Conservation (phyloP, 805 yeast genomes). For the Yarrowia deformans region DNA sequence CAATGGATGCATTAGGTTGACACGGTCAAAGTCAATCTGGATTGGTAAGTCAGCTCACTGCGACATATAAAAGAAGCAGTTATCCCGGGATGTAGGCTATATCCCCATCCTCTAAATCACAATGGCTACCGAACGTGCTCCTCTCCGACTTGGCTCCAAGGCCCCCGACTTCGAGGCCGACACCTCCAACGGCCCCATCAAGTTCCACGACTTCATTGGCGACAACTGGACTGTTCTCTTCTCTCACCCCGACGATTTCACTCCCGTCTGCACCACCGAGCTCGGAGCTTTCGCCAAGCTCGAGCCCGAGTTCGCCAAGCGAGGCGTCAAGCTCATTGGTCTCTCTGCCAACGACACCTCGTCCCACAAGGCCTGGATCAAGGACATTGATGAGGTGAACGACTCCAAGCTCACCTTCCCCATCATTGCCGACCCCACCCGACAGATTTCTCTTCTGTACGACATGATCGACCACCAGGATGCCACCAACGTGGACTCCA, state of each 20-base stretch:
- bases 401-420: slow-evolving; percentile 84
- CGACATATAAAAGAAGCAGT: slow-evolving; percentile 7
- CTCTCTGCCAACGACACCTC: slow-evolving; percentile 86
- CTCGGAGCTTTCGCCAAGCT: slow-evolving; percentile 92
- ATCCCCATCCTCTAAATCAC: neutral
- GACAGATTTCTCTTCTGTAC: slow-evolving; percentile 81
- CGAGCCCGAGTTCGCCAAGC: slow-evolving; percentile 87
- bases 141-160: slow-evolving; percentile 76
- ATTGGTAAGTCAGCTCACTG: neutral
- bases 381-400: slow-evolving; percentile 88
- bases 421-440: slow-evolving; percentile 85
- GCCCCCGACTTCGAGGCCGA: slow-evolving; percentile 91
- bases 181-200: slow-evolving; percentile 81
- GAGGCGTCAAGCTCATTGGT: slow-evolving; percentile 89
- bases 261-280: slow-evolving; percentile 97
- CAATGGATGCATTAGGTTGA: slow-evolving; percentile 38
- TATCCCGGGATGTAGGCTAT: neutral
- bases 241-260: slow-evolving; percentile 96
- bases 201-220: slow-evolving; percentile 87
- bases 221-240: slow-evolving; percentile 87
- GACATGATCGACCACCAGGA: slow-evolving; percentile 92
- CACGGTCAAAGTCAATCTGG: slow-evolving; percentile 24
- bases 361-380: slow-evolving; percentile 87
- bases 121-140: slow-evolving; percentile 38
- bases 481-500: slow-evolving; percentile 71